Evolutionary conservation across 169 alveolate genomes (phyloP), one percentile per base, ranked within the genome.

Genomic region (Sarcocystis neurona): DNA sequence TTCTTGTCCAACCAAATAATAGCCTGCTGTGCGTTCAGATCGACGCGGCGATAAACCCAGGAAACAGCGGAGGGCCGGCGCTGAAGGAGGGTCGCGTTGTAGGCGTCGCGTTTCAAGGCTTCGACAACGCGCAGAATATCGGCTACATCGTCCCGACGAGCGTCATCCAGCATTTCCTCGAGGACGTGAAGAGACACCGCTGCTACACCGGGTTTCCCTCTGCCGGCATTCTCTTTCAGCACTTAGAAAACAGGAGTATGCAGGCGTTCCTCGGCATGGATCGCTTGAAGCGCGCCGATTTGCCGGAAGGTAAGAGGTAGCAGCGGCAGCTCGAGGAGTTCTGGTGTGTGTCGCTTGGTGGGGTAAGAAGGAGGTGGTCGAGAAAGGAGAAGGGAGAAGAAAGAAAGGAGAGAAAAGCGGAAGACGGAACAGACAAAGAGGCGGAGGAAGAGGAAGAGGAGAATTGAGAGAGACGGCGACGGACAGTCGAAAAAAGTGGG

Each of bases 41-140:
- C 43, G 98, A 96, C 88, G 98, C 98, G 0, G 97, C 98, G 47
- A 94, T 96, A 79, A 96, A 96, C 79, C 96, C 98, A 0, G 98
- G 98, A 44, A 96, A 96, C 89, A 92, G 96, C 44, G 98, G 98
- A 0, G 97, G 97, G 0, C 97, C 97, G 2, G 97, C 96, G 0
- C 58, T 95, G 46, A 95, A 94, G 89, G 96, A 89, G 32, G 96
- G 96, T 6, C 94, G 93, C 80, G 97, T 95, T 37, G 95, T 93
- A 3, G 97, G 97, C 43, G 96, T 95, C 30, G 95, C 97, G 32
- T 95, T 94, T 89, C 97, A 95, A 89, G 95, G 96, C 1, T 93
- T 87, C 85, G 96, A 94, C 77, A 95, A 91, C 84, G 96, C 97
- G 30, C 97, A 95, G 79, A 95, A 93, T 90, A 95, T 94, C 23